A percentile compares a stretch with the other conserved stretches of the same genome.
Evolutionary conservation across 2,329 filamentous ascomycete genomes (phyloP).

Genomic region (Sclerotinia subarctica): DNA sequence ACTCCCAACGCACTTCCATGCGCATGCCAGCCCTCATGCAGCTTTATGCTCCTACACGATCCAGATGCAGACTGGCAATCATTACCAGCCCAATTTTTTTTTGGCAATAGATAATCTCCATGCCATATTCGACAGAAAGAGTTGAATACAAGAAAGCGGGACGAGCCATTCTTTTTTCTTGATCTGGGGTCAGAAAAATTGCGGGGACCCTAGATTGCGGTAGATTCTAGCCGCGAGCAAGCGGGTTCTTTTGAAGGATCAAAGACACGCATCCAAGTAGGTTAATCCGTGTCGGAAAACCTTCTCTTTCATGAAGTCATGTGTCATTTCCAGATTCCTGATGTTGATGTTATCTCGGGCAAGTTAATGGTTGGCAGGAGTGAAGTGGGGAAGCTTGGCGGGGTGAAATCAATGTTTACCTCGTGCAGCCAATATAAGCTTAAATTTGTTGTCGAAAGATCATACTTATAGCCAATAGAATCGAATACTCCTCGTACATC

Average conservation of each 20-base stretch:
- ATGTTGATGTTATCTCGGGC: background rate
- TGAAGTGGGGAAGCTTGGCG: background rate
- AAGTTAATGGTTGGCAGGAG: background rate
- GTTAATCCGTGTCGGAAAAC: background rate
- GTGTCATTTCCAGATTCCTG: background rate
- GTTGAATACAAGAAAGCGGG: background rate
- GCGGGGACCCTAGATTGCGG: conserved; percentile 9
- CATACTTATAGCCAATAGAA: too few relatives aligned
- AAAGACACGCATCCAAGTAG: background rate
- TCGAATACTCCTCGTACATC: too few relatives aligned
- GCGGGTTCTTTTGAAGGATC: background rate
- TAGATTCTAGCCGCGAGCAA: background rate
- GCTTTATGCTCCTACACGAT: background rate
- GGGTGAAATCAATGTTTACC: background rate
- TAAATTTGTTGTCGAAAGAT: too few relatives aligned
- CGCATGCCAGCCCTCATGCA: background rate
- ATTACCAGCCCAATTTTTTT: background rate
- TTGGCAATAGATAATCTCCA: background rate
- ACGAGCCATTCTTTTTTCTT: background rate
- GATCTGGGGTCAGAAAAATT: background rate
- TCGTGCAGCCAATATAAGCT: too few relatives aligned
- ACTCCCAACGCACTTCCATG: background rate
- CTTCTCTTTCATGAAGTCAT: background rate
- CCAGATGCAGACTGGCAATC: background rate
- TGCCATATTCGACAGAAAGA: background rate